Evolutionary conservation across 495 filamentous ascomycete species (phyloP), one percentile per base, ranked within the genome.

Genomic region (Amphirosellinia nigrospora): DNA sequence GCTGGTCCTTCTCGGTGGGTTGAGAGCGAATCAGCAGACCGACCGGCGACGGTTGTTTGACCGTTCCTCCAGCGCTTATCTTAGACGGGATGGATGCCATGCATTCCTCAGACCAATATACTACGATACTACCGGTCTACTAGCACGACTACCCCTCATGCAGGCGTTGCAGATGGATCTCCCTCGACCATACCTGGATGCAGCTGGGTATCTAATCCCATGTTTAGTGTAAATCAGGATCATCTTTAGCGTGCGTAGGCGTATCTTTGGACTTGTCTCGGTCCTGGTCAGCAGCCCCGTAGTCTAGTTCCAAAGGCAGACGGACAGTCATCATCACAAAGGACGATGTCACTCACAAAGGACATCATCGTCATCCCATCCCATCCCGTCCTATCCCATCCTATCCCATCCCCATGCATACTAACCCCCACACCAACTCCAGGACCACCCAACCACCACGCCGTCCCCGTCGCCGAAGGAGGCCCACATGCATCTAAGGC

Each of bases 21-120:
- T 56, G 30, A n/a, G 41, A 28, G 66, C 53, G 66, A 61, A 68
- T 68, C 66, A 61, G 41, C 32, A 65, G 46, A 53, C 63, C 34
- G 30, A 52, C 62, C 19, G 30, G 45, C 30, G 28, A 64, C 26
- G 61, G 28, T 52, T 46, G 45, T 30, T 65, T n/a, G 26, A 50
- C 23, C 23, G 36, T 43, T 43, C 21, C 23, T 28, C 36, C 23
- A 19, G 59, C 59, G 39, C 59, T 32, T 62, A 62, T 32, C 59
- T 64, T 64, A 34, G 61, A 36, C 61, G 28, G 61, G 43, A 64
- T 34, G 61, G 43, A 64, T 34, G 43, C 61, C 61, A 19, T 50
- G 43, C 23, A 36, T 48, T 64, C 28, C 28, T 26, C 16, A 46
- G 15, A 32, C 23, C 39, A 62, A 41, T 36, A 39, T 58, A 10